Evolutionary conservation across 225 moss, liverwort and hornwort species (phyloP).

Genomic region (Rhytidiadelphus loreus): DNA sequence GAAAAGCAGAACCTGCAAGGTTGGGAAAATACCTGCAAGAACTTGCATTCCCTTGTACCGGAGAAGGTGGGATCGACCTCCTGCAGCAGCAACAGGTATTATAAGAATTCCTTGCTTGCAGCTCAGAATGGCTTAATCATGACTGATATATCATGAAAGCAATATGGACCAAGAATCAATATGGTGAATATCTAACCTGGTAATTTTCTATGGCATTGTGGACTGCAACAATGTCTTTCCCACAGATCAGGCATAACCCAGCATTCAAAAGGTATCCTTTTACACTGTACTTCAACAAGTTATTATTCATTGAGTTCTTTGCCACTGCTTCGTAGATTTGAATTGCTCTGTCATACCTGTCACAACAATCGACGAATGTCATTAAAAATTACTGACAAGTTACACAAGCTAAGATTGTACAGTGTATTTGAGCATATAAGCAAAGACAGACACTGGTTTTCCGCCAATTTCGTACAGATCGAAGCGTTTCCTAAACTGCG

Average conservation of each 20-base stretch:
- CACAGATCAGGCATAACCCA: constrained; percentile 58
- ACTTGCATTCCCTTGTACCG: constrained; percentile 85
- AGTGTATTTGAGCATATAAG: not conserved
- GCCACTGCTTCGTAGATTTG: constrained; percentile 53
- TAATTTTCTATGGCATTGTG: constrained; percentile 51
- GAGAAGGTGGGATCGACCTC: constrained; percentile 87
- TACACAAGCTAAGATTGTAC: not conserved
- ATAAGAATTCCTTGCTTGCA: not conserved
- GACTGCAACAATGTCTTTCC: constrained; percentile 44
- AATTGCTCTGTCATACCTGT: constrained; percentile 57
- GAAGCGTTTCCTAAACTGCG: not conserved
- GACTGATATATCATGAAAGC: not conserved
- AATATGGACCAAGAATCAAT: not conserved
- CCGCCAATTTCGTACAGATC: not conserved
- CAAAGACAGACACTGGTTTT: not conserved
- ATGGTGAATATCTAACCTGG: constrained; percentile 17
- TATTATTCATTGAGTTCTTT: constrained; percentile 53
- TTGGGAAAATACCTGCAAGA: constrained; percentile 53
- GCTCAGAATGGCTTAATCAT: not conserved
- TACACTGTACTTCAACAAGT: constrained; percentile 60
- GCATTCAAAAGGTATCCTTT: constrained; percentile 64
- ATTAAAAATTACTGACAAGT: not conserved
- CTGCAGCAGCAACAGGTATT: constrained; percentile 28
- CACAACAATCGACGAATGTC: constrained; percentile 1
- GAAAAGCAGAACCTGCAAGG: not conserved